A percentile compares a stretch with the other conserved stretches of the same genome.
Evolutionary conservation across 148 eudicot genomes (phyloP).

Genomic region (Amaranthus cruentus): DNA sequence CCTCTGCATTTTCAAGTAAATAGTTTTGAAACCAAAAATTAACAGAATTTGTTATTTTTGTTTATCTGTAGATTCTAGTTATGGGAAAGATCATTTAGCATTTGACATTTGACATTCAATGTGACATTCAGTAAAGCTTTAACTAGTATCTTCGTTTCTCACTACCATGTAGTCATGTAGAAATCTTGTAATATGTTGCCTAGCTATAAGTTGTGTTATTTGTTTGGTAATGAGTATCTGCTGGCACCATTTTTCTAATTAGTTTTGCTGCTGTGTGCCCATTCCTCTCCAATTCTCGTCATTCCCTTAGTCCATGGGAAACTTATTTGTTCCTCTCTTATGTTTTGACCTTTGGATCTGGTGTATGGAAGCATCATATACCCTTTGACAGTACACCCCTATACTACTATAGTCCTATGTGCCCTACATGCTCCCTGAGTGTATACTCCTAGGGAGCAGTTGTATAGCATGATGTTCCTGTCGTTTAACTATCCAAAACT

Average conservation of each 20-base stretch:
- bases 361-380: neutral
- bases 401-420: neutral
- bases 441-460: neutral
- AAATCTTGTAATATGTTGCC: neutral
- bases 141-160: neutral
- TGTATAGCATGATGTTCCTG: neutral
- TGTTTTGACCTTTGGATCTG: neutral
- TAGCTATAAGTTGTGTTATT: neutral
- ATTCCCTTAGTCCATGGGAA: neutral
- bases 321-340: neutral
- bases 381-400: neutral
- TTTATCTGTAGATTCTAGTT: neutral
- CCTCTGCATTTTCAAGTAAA: neutral
- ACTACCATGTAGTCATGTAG: neutral
- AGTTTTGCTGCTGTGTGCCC: neutral
- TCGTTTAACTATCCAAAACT: neutral
- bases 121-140: neutral
- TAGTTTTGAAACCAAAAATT: neutral
- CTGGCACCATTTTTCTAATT: neutral
- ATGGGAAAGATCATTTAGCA: neutral
- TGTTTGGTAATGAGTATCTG: neutral
- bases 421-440: neutral
- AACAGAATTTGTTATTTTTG: neutral
- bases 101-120: too few relatives aligned
- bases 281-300: neutral